Conservation (phyloP, 108 stramenopile species). For the Nitzschia inconspicua region DNA sequence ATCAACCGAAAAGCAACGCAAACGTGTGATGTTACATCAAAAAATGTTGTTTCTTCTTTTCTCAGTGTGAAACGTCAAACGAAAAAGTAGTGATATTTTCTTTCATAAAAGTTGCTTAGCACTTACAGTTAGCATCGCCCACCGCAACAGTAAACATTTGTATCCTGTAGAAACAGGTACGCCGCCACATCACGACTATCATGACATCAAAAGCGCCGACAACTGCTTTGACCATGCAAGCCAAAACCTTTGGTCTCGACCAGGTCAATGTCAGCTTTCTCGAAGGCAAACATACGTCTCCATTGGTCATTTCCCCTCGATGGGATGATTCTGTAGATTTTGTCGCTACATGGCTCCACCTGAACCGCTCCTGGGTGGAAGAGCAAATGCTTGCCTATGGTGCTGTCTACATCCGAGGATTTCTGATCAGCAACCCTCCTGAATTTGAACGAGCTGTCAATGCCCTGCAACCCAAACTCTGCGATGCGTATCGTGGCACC, state of each 20-base stretch:
- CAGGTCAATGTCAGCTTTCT: conserved; percentile 15
- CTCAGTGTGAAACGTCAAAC: no score
- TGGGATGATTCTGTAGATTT: conserved; percentile 11
- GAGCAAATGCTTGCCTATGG: conserved; percentile 20
- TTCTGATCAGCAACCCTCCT: conserved; percentile 7
- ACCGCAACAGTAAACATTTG: no score
- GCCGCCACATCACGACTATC: no score
- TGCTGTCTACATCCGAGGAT: conserved; percentile 33
- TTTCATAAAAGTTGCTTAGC: no score
- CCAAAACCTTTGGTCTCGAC: conserved; percentile 11
- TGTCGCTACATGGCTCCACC: conserved; percentile 3
- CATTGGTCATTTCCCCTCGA: conserved; percentile 22
- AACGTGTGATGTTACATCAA: no score
- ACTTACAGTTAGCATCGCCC: no score
- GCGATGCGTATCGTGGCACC: conserved; percentile 30
- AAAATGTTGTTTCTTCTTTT: no score
- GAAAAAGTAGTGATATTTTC: no score
- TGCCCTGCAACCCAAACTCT: conserved; percentile 20
- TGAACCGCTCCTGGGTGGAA: conserved; percentile 25
- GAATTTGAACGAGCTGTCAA: conserved; percentile 18
- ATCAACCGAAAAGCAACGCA: no score
- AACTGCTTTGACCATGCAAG: no score
- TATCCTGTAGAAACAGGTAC: no score
- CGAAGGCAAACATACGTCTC: not conserved
- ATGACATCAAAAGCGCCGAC: no score